These are phyloP conservation scores for Pseudevernia furfuracea DNA, from an alignment of 495 filamentous ascomycete species.

Conservation along the genomic window DNA sequence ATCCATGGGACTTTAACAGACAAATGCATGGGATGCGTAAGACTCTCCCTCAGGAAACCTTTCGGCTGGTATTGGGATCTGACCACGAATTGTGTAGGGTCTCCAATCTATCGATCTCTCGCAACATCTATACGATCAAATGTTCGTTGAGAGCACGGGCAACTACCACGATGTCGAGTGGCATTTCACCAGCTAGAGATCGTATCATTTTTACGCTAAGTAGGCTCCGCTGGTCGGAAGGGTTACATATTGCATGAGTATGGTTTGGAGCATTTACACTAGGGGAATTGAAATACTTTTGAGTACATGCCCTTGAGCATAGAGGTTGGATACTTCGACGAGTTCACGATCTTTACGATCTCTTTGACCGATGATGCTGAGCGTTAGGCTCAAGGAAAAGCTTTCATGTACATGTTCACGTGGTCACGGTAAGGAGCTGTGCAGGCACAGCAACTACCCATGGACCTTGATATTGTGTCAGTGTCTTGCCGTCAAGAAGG, in stretches of 20 bases:
- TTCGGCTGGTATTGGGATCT: not conserved
- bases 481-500: not conserved
- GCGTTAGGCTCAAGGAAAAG: not conserved
- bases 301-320: not conserved
- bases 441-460: too few relatives aligned
- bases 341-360: not conserved
- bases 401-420: not conserved
- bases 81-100: slow-evolving; percentile 10
- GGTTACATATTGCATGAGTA: not conserved
- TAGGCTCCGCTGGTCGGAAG: not conserved
- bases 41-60: not conserved
- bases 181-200: slow-evolving; percentile 19
- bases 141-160: slow-evolving; percentile 23
- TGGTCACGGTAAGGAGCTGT: too few relatives aligned
- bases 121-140: slow-evolving; percentile 34
- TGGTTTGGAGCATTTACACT: not conserved
- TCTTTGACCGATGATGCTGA: not conserved
- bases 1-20: slow-evolving; percentile 55
- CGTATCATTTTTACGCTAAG: not conserved
- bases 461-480: not conserved
- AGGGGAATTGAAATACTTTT: not conserved
- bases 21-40: slow-evolving; percentile 64
- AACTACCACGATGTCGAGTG: slow-evolving; percentile 21
- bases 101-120: slow-evolving; percentile 41
- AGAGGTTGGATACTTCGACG: not conserved